phyloP scores from a whole-genome alignment of 805 yeast species.

The Wickerhamomyces subpelliculosus region DNA sequence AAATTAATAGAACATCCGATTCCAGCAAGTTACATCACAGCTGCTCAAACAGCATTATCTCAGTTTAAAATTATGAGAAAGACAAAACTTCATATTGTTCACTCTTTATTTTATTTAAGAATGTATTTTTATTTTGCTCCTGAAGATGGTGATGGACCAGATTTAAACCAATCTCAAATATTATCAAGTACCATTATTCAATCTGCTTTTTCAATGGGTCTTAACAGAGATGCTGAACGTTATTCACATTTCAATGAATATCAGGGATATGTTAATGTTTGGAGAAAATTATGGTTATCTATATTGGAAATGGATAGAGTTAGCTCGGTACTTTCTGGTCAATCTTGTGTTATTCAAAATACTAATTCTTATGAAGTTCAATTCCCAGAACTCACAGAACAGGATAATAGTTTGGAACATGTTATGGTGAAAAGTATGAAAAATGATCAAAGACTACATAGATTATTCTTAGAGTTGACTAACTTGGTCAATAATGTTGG shows the following conservation, averaged over 20 bases:
- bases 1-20: conserved; percentile 31
- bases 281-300: conserved; percentile 20
- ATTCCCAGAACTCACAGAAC: conserved; percentile 7
- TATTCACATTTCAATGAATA: conserved; percentile 13
- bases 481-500: conserved; percentile 16
- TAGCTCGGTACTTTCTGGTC: conserved; percentile 16
- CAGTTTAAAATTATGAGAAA: conserved; percentile 33
- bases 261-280: conserved; percentile 11
- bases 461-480: conserved; percentile 9
- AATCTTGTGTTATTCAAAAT: conserved; percentile 15
- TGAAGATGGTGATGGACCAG: conserved; percentile 42
- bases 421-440: conserved; percentile 9
- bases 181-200: conserved; percentile 33
- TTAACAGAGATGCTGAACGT: conserved; percentile 34
- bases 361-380: conserved; percentile 9
- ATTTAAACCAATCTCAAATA: conserved; percentile 33
- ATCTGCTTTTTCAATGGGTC: conserved; percentile 38
- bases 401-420: conserved; percentile 6
- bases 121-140: conserved; percentile 37
- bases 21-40: conserved; percentile 27
- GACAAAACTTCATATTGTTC: conserved; percentile 34
- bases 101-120: conserved; percentile 34
- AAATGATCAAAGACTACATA: conserved; percentile 13
- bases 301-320: conserved; percentile 18
- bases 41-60: conserved; percentile 33